Evolutionary conservation across 129 eudicot species (phyloP).

Genomic region (Tanacetum coccineum): DNA sequence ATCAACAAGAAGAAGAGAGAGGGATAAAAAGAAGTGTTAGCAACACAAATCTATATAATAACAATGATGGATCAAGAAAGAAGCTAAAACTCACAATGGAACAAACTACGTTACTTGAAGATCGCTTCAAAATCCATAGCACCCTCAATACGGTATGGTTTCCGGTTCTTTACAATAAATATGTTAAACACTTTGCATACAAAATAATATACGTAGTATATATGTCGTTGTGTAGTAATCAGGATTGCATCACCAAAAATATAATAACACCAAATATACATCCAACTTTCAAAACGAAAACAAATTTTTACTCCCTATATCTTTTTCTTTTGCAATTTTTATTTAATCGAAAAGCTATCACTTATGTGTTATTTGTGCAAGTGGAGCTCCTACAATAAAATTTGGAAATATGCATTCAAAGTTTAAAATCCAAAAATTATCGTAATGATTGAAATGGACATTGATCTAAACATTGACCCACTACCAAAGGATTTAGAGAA

Average conservation of each 20-base stretch:
- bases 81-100: slow-evolving; percentile 50
- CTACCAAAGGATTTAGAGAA: too few species aligned
- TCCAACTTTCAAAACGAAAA: not conserved
- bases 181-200: too few species aligned
- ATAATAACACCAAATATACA: not conserved
- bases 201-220: not conserved
- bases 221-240: not conserved
- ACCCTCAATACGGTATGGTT: slow-evolving; percentile 44
- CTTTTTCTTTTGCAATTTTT: not conserved
- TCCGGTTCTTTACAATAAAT: not conserved
- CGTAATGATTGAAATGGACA: not conserved
- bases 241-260: not conserved
- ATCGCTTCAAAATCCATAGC: slow-evolving; percentile 44
- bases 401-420: not conserved
- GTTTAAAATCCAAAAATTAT: not conserved
- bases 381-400: not conserved
- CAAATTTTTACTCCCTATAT: not conserved
- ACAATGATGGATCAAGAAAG: slow-evolving; percentile 40
- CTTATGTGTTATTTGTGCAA: not conserved
- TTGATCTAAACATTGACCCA: not conserved
- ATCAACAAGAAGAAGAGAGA: slow-evolving; percentile 30
- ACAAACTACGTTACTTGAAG: slow-evolving; percentile 50
- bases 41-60: slow-evolving; percentile 18
- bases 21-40: slow-evolving; percentile 19
- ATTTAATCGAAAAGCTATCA: not conserved